Base-by-base conservation (phyloP, 2,329 filamentous ascomycete species). In the Zasmidium angulare region DNA sequence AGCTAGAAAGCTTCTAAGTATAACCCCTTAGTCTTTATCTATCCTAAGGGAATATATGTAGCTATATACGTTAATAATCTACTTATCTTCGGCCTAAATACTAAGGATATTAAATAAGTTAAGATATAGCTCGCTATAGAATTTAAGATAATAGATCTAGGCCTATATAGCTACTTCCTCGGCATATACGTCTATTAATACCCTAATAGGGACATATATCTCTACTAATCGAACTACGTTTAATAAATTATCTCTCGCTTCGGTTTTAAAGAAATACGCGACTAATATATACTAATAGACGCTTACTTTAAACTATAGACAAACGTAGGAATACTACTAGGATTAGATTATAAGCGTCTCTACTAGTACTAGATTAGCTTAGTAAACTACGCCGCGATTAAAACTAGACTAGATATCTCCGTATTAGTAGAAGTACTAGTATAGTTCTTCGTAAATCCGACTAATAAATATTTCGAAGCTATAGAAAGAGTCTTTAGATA, bases 51-150 rank as follows among this genome's bases (percentile, higher is more conserved):
- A 1, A 21, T 60, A 22, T 55, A 54, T 31, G 55, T 63, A 20
- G 43, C 29, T 20, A 22, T 63, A 24, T 63, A 63, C 49, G 55
- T 63, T 17, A 46, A 63, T 29, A 51, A 63, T 31, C 52, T 61
- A n/a, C 46, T 55, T 17, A 61, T 63, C 47, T 51, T 61, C 31
- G 48, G 58, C 11, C 50, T 24, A 29, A 17, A 51, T 12, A 40
- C 58, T n/a, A n/a, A 21, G 10, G n/a, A 51, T 11, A 60, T 63
- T 22, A 7, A 43, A 14, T 19, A 22, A n/a, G 22, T 58, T 23
- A 63, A 60, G 26, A 24, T 17, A 12, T 1, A 21, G 14, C 47
- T 63, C 19, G n/a, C 19, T 3, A 11, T 22, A 46, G 23, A 50
- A 10, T 61, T 63, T 23, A 26, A 63, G 21, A 63, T 63, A 31